Evolutionary conservation across 768 basidiomycete genomes (phyloP).

Genomic region (Gyrodon lividus): DNA sequence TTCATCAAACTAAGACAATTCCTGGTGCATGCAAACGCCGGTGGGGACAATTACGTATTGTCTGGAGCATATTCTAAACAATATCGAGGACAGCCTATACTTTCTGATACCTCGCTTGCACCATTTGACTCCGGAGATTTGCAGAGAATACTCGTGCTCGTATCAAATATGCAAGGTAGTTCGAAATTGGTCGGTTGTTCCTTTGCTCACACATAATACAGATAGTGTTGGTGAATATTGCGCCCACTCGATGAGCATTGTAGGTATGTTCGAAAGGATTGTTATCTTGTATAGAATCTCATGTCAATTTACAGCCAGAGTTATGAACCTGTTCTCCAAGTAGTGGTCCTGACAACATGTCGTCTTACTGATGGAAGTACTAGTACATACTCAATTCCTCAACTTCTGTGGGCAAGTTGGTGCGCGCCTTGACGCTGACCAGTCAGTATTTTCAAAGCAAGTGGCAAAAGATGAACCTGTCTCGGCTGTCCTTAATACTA

Average conservation of each 20-base stretch:
- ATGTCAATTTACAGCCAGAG: background rate
- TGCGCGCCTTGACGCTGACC: background rate
- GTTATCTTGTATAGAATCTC: background rate
- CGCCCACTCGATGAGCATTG: conserved; percentile 1
- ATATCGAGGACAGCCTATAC: conserved; percentile 9
- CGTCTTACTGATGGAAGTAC: background rate
- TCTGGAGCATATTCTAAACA: background rate
- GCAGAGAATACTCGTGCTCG: background rate
- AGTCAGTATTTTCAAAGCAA: background rate
- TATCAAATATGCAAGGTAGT: background rate
- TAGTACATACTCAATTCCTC: background rate
- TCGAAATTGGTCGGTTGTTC: background rate
- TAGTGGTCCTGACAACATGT: conserved; percentile 5
- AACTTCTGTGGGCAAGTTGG: background rate
- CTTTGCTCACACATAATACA: background rate
- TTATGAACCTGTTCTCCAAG: conserved; percentile 1
- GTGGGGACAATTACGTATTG: background rate
- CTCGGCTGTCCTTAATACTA: conserved; percentile 6
- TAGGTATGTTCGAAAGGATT: background rate
- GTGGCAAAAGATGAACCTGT: conserved; percentile 5
- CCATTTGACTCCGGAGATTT: conserved; percentile 12
- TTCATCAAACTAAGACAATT: background rate
- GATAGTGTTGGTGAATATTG: conserved; percentile 3
- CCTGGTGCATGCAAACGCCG: background rate
- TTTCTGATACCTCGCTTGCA: conserved; percentile 10